Evolutionary conservation across 2,329 filamentous ascomycete species (phyloP).

Genomic region (Daldinia sp.): DNA sequence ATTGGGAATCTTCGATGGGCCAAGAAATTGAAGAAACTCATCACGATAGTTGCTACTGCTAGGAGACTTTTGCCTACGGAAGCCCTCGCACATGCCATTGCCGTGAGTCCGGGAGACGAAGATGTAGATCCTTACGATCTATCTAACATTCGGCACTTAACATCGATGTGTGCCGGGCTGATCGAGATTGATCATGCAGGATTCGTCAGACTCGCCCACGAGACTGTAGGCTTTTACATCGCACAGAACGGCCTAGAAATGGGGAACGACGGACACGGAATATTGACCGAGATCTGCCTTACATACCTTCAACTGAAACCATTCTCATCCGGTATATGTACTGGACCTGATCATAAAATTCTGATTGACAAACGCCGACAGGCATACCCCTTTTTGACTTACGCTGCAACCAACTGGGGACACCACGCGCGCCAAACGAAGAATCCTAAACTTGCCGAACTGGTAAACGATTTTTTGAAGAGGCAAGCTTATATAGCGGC

Average conservation of each 20-base stretch:
- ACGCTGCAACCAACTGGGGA: neutral
- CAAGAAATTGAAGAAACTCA: slow-evolving; percentile 6
- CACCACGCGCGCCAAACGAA: neutral
- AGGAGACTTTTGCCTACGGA: slow-evolving; percentile 2
- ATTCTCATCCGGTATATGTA: neutral
- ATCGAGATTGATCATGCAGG: slow-evolving; percentile 6
- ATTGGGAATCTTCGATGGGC: slow-evolving; percentile 1
- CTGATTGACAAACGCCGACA: neutral
- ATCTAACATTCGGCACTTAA: slow-evolving; percentile 1
- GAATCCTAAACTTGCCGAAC: neutral
- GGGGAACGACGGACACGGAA: slow-evolving; percentile 2
- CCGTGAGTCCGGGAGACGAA: neutral
- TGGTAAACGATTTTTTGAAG: neutral
- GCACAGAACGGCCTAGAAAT: slow-evolving; percentile 7
- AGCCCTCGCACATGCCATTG: slow-evolving; percentile 10
- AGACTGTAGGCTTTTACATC: slow-evolving; percentile 9
- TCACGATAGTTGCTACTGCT: slow-evolving; percentile 4
- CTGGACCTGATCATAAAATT: neutral
- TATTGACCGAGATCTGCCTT: neutral
- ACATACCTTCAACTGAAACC: neutral
- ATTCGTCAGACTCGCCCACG: slow-evolving; percentile 8
- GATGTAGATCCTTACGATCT: slow-evolving; percentile 7
- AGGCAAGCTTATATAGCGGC: neutral
- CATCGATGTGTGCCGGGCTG: slow-evolving; percentile 7
- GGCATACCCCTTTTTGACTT: neutral